These are phyloP conservation scores for Antitrichia curtipendula DNA, from an alignment of 225 moss, liverwort and hornwort species.

Conservation along the genomic window DNA sequence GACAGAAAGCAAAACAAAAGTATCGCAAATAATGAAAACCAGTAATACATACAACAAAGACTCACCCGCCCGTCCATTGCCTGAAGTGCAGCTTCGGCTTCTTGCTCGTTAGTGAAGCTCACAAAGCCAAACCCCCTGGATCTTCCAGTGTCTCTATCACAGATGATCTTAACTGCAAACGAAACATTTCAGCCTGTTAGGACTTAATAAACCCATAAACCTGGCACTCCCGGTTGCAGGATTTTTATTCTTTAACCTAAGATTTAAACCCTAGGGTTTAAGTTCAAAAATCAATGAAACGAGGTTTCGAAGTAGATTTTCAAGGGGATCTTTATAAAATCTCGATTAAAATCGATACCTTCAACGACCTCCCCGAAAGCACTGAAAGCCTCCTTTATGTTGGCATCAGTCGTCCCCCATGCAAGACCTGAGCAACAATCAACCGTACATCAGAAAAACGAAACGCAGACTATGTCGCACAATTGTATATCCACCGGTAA, in stretches of 20 bases:
- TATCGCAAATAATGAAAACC: background rate
- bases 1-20: background rate
- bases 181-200: background rate
- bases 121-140: conserved; percentile 81
- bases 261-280: background rate
- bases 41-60: background rate
- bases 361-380: conserved; percentile 55
- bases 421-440: conserved; percentile 20
- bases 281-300: background rate
- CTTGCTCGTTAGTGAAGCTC: conserved; percentile 40
- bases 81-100: conserved; percentile 62
- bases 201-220: background rate
- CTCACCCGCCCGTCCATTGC: conserved; percentile 64
- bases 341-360: background rate
- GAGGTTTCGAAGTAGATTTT: background rate
- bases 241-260: background rate
- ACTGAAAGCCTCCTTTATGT: conserved; percentile 58
- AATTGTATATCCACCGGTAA: background rate
- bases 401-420: conserved; percentile 63
- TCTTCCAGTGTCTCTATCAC: conserved; percentile 75
- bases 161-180: conserved; percentile 56
- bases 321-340: background rate
- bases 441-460: background rate
- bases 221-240: background rate
- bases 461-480: background rate